Base-by-base conservation (phyloP, 768 basidiomycete species). In the Phlebiopsis gigantea region DNA sequence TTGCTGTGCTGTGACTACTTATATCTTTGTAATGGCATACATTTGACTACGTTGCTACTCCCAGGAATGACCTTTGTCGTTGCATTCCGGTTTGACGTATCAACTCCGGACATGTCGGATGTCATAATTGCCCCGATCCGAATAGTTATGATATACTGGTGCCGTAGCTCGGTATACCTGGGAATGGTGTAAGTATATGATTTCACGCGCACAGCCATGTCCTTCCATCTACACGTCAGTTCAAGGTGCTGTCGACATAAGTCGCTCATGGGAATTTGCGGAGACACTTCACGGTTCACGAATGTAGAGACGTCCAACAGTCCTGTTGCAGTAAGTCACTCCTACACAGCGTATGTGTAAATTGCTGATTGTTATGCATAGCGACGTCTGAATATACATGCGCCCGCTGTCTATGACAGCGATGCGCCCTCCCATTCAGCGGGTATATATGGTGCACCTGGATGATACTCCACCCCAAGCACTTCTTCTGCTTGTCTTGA, bases 1-100 rank as follows among this genome's bases (percentile, higher is more conserved):
- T 34, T 50, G 39, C 17, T 48, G 25, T 29, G 28, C 31, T 53
- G 48, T 47, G 30, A 47, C 44, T 45, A 44, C 53, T 21, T 34
- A 34, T 53, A 46, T 52, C 12, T 39, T 34, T 19, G 41, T 43
- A 51, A 51, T 51, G 50, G 15, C 29, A 51, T 39, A n/a, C 44
- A 24, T 54, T 39, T 46, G 28, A 45, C 53, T 39, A 39, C 34
- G 8, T 39, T 39, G 12, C 34, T 39, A 12, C 34, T 39, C 12
- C 34, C 34, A 39, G 34, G 34, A n/a, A 39, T 39, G 34, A 39
- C 34, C n/a, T 39, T 39, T 10, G 8, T 10, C 34, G 17, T 9
- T 39, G 12, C 34, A 39, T 9, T 39, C 34, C 12, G 17, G 34
- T 39, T 39, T 39, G 34, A 39, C 34, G 34, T 39, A 17, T 12